A percentile compares a stretch with the other conserved stretches of the same genome.
Evolutionary conservation across 345 rosid genomes (phyloP).

Genomic region (Citrus trifoliata): DNA sequence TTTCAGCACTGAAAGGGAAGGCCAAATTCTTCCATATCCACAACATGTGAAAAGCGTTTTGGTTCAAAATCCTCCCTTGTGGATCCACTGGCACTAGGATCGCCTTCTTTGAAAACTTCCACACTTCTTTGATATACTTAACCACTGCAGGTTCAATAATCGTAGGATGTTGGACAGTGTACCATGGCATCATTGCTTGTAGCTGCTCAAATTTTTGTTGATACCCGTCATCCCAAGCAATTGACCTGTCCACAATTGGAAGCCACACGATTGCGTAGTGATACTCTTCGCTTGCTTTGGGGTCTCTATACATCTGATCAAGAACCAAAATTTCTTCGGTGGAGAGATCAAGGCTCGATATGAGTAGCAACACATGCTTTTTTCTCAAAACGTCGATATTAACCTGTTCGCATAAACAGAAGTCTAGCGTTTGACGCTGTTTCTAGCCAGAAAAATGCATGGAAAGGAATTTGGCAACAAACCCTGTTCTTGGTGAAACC

Average conservation of each 20-base stretch:
- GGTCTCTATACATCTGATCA: conserved; percentile 21
- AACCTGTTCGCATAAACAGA: conserved; percentile 14
- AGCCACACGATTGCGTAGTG: conserved; percentile 45
- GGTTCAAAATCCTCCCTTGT: conserved; percentile 21
- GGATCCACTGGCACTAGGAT: conserved; percentile 32
- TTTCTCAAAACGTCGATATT: conserved; percentile 21
- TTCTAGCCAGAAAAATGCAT: not conserved
- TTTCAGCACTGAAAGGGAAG: conserved; percentile 24
- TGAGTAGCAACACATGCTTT: conserved; percentile 31
- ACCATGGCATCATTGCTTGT: conserved; percentile 31
- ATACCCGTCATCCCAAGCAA: conserved; percentile 20
- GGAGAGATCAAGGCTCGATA: conserved; percentile 36
- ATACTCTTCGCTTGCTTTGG: not conserved
- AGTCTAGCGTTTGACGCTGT: not conserved
- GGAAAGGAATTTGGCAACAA: not conserved
- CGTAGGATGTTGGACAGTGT: conserved; percentile 28
- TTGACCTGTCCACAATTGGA: conserved; percentile 34
- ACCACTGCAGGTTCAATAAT: conserved; percentile 23
- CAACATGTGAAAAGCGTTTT: conserved; percentile 32
- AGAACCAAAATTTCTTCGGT: conserved; percentile 30
- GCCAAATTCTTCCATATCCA: conserved; percentile 32
- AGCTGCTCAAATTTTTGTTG: conserved; percentile 20
- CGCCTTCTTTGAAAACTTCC: conserved; percentile 22
- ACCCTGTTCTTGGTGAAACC: conserved; percentile 32
- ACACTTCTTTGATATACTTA: conserved; percentile 33